Evolutionary conservation across 2,329 filamentous ascomycete genomes (phyloP).

Genomic region (Stemphylium beticola): DNA sequence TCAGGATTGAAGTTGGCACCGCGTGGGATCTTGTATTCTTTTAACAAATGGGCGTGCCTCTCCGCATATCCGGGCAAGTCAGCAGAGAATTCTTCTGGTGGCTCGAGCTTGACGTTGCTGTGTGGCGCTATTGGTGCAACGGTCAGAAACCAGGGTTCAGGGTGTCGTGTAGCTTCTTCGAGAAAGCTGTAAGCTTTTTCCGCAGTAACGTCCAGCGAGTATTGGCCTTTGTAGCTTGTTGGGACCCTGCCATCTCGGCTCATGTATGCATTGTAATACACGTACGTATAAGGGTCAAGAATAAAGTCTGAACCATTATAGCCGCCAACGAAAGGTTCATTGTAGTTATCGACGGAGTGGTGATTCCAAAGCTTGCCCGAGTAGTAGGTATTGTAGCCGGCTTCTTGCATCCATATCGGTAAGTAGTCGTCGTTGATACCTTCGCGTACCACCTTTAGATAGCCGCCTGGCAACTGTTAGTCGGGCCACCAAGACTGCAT

Average conservation of each 20-base stretch:
- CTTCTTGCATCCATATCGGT: conserved; percentile 69
- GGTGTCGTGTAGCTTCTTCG: conserved; percentile 56
- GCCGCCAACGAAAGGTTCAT: conserved; percentile 61
- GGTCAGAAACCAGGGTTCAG: conserved; percentile 57
- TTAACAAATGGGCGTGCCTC: not conserved
- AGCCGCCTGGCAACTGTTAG: conserved; percentile 55
- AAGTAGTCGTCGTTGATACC: conserved; percentile 71
- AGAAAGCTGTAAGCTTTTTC: conserved; percentile 66
- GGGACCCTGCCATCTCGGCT: conserved; percentile 65
- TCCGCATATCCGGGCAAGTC: not conserved
- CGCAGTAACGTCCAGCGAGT: conserved; percentile 65
- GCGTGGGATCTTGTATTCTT: not conserved
- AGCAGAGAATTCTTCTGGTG: not conserved
- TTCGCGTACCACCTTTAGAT: conserved; percentile 67
- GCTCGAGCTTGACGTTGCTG: conserved; percentile 36
- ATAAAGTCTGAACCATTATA: conserved; percentile 66
- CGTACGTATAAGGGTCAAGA: conserved; percentile 65
- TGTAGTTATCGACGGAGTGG: conserved; percentile 65
- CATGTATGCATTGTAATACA: conserved; percentile 69
- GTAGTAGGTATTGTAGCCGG: conserved; percentile 73
- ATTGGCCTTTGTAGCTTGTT: conserved; percentile 60
- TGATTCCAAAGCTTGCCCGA: conserved; percentile 72
- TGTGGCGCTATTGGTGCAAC: conserved; percentile 71
- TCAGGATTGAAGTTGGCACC: not conserved
- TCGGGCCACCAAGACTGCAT: no score